These are phyloP conservation scores for Primulina huaijiensis DNA, from an alignment of 257 asterid genomes.

Conservation along the genomic window DNA sequence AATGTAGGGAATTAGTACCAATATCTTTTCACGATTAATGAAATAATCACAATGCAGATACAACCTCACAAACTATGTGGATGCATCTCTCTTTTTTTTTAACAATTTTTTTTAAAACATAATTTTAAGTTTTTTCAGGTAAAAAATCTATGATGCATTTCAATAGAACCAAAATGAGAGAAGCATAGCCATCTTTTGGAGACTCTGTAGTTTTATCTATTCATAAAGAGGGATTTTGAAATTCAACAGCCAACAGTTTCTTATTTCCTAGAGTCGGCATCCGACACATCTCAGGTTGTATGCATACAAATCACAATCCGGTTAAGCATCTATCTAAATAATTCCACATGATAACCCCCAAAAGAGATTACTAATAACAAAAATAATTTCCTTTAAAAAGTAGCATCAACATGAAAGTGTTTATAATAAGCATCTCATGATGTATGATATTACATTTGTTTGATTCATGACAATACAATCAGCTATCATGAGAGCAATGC, in stretches of 20 bases:
- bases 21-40: background rate
- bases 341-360: background rate
- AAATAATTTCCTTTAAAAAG: conserved; percentile 2
- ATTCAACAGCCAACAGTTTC: conserved; percentile 13
- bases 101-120: too few relatives aligned
- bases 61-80: background rate
- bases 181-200: background rate
- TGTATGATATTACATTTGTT: background rate
- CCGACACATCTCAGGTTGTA: background rate
- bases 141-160: too few relatives aligned
- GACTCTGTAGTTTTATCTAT: background rate
- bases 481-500: background rate
- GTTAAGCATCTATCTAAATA: conserved; percentile 6
- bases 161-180: background rate
- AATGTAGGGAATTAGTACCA: background rate
- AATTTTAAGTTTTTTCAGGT: too few relatives aligned
- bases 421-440: background rate
- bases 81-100: too few relatives aligned
- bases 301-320: conserved; percentile 4
- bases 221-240: conserved; percentile 16
- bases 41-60: background rate
- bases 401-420: background rate
- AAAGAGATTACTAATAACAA: background rate
- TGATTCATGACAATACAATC: background rate
- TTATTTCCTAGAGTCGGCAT: conserved; percentile 3